These are phyloP conservation scores for Borovskyia barvae DNA, from an alignment of 208 protist species.

Conservation along the genomic window DNA sequence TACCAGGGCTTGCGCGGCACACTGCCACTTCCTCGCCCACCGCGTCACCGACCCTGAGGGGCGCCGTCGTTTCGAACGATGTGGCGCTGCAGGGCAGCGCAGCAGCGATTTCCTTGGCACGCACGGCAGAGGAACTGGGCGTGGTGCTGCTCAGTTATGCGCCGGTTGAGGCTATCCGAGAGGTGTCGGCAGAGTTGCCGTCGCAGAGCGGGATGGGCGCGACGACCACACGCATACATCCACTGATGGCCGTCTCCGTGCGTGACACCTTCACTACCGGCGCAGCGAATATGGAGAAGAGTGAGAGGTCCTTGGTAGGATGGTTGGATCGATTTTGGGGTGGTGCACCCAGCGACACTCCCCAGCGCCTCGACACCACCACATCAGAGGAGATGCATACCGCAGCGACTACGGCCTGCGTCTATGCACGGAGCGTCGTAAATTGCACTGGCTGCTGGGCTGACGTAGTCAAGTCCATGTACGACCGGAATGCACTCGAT, in stretches of 20 bases:
- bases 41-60: conserved; percentile 12
- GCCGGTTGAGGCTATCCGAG: conserved; percentile 24
- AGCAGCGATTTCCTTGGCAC: conserved; percentile 45
- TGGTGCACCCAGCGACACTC: no score
- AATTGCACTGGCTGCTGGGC: conserved; percentile 72
- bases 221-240: background rate
- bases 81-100: conserved; percentile 36
- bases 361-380: no score
- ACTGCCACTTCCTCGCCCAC: background rate
- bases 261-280: conserved; percentile 9
- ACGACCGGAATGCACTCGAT: conserved; percentile 34
- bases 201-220: background rate
- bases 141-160: conserved; percentile 66
- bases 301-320: no score
- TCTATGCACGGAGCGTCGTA: conserved; percentile 59
- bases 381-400: no score
- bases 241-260: conserved; percentile 13
- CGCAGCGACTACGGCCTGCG: background rate
- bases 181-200: conserved; percentile 1
- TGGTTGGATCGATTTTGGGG: no score
- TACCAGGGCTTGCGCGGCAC: conserved; percentile 19
- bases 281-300: no score
- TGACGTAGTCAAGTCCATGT: conserved; percentile 49
- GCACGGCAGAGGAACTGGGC: conserved; percentile 72
- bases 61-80: conserved; percentile 46